Base-by-base conservation (phyloP, 495 filamentous ascomycete genomes). In the Xylaria intraflava region DNA sequence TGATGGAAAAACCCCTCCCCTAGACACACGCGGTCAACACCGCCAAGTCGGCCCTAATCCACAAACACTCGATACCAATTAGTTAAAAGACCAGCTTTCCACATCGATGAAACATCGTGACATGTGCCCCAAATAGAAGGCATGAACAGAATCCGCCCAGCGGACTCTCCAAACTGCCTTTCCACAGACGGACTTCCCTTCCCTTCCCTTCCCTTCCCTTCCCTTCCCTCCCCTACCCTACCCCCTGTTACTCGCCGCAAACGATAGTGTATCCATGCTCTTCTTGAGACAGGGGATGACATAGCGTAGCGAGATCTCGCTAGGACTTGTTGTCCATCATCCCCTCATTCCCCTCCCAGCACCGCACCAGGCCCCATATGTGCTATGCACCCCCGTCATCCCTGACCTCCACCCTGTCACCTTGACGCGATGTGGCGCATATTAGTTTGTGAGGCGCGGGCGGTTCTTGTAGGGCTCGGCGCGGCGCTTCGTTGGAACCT, bases 281-380 rank as follows among this genome's bases (percentile, higher is more conserved):
- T 38, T 11, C 16, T n/a, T 10, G 41, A 23, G 30, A 30, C 38
- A 30, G 35, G 46, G 45, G 53, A 59, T 55, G 56, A 60, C 54
- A 54, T 51, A 59, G 40, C 60, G 63, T 61, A 66, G 58, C 62
- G 64, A 66, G 64, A 66, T 50, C 56, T 47, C 62, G 51, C 58
- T 64, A 17, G 26, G 33, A 29, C 51, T 57, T 61, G 44, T 52
- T 58, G 38, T 62, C 46, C 56, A n/a, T n/a, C n/a, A n/a, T n/a
- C n/a, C n/a, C n/a, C 54, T 57, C 54, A 50, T 60, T 60, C 58
- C 56, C 58, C 51, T 41, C 54, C 46, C 46, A 45, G 41, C 42
- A 49, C 48, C 53, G 44, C 48, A 49, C 19, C 39, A 51, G 38
- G 29, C 46, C 51, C 31, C 36, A 23, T 19, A 23, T 1, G 40